Conservation (phyloP, 2,329 filamentous ascomycete genomes). For the Xylariaceae sp. region DNA sequence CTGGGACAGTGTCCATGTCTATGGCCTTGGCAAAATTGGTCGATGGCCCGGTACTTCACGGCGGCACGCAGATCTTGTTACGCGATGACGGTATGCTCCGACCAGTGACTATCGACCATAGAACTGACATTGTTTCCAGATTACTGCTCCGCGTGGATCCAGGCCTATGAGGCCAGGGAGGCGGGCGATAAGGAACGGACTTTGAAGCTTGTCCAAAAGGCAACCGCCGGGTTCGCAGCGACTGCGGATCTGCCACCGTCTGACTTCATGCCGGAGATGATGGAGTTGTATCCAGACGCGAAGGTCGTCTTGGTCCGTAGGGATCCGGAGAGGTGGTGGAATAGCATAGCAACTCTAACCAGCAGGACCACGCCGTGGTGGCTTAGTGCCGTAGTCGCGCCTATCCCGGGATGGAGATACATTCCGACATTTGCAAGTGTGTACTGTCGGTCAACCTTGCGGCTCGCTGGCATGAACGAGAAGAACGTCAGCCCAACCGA, state of each 20-base stretch:
- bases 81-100: slow-evolving; percentile 39
- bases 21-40: slow-evolving; percentile 51
- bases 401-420: slow-evolving; percentile 26
- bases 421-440: slow-evolving; percentile 17
- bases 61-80: slow-evolving; percentile 44
- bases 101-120: not conserved
- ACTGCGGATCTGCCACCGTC: slow-evolving; percentile 24
- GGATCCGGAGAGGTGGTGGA: slow-evolving; percentile 27
- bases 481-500: slow-evolving; percentile 15
- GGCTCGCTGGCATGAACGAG: slow-evolving; percentile 16
- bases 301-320: slow-evolving; percentile 26
- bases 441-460: slow-evolving; percentile 15
- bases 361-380: slow-evolving; percentile 17
- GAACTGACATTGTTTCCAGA: slow-evolving; percentile 6
- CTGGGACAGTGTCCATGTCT: slow-evolving; percentile 54
- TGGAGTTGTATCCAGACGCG: slow-evolving; percentile 29
- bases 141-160: slow-evolving; percentile 28
- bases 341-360: slow-evolving; percentile 21
- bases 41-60: slow-evolving; percentile 52
- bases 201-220: slow-evolving; percentile 25
- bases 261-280: slow-evolving; percentile 29
- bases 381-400: slow-evolving; percentile 13
- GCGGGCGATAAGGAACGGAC: slow-evolving; percentile 26
- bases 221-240: slow-evolving; percentile 26
- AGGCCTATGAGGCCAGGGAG: slow-evolving; percentile 28